phyloP scores from a whole-genome alignment of 768 basidiomycete species.

The Coprinopsis cinerea region DNA sequence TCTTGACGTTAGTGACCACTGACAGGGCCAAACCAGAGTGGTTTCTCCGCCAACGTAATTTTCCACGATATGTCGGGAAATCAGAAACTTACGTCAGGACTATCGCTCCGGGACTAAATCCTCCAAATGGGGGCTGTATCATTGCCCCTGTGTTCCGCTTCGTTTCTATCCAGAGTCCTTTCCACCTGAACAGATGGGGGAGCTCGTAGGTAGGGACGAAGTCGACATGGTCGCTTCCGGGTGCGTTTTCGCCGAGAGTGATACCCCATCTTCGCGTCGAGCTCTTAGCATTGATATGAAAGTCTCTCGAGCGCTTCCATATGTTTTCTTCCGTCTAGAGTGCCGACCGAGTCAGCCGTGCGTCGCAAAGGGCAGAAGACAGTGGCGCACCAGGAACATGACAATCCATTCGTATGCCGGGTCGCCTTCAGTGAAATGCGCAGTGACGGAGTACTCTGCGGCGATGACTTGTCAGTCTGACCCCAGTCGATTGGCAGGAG shows the following conservation, averaged over 20 bases:
- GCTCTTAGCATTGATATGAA: conserved; percentile 32
- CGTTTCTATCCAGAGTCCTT: conserved; percentile 33
- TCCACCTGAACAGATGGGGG: conserved; percentile 37
- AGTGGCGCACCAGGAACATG: conserved; percentile 31
- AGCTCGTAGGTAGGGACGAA: conserved; percentile 34
- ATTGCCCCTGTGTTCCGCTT: conserved; percentile 17
- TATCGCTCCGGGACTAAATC: conserved; percentile 15
- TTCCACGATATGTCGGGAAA: not conserved
- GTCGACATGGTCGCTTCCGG: conserved; percentile 27
- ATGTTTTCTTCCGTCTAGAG: conserved; percentile 36
- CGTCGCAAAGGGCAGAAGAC: not conserved
- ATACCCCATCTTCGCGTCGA: conserved; percentile 36
- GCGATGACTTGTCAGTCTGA: not conserved
- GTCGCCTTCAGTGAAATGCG: conserved; percentile 41
- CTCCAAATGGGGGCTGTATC: conserved; percentile 7
- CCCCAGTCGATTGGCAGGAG: not conserved
- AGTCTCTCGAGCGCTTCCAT: conserved; percentile 37
- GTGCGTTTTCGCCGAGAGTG: conserved; percentile 13
- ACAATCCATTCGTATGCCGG: conserved; percentile 46
- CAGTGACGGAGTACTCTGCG: conserved; percentile 39
- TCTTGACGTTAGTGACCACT: not conserved
- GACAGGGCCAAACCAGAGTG: not conserved
- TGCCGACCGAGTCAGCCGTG: not conserved
- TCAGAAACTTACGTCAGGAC: conserved; percentile 23
- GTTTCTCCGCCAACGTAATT: not conserved